Evolutionary conservation across 345 rosid species (phyloP), one percentile per base, ranked within the genome.

Genomic region (Brassica nigra): DNA sequence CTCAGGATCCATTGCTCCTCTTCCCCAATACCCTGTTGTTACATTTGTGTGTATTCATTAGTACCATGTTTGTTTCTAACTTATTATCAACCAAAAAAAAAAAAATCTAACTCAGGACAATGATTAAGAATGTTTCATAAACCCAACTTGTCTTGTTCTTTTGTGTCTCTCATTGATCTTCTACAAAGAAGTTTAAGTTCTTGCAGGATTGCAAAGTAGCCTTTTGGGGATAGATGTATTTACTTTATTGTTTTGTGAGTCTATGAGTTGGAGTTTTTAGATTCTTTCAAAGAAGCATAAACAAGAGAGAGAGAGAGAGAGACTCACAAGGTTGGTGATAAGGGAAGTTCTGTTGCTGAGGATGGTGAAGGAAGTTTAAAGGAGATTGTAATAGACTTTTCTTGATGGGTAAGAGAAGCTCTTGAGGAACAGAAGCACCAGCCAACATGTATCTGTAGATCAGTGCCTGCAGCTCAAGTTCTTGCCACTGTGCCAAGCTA

Each of bases 391-490:
- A 54, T 33, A 80, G 79, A 80, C 91, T 88, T 70, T 84, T 86
- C 71, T 85, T 84, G 73, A 91, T 83, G 11, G 93, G 87, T 80
- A 69, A 73, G 66, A 93, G 90, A 30, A 93, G 93, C 72, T 88
- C 86, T 64, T 91, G 86, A 6, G 98, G 98, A 47, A 93, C 89
- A 4, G 89, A 84, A 18, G 88, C 74, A 28, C 98, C 98, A 2
- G 92, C 89, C 55, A 84, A 84, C 68, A 93, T 76, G 86, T 90
- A 91, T 84, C 92, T 91, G 78, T 87, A 93, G 87, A 93, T 89
- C 47, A 90, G 85, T 63, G 95, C 98, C 84, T 93, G 98, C 78
- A 91, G 91, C 86, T 93, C 97, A 49, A 93, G 93, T 80, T 93
- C 98, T 74, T 91, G 95, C 92, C 91, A 90, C 75, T 93, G 98